phyloP scores from a whole-genome alignment of 139 green algal genomes.

The Micractinium conductrix region DNA sequence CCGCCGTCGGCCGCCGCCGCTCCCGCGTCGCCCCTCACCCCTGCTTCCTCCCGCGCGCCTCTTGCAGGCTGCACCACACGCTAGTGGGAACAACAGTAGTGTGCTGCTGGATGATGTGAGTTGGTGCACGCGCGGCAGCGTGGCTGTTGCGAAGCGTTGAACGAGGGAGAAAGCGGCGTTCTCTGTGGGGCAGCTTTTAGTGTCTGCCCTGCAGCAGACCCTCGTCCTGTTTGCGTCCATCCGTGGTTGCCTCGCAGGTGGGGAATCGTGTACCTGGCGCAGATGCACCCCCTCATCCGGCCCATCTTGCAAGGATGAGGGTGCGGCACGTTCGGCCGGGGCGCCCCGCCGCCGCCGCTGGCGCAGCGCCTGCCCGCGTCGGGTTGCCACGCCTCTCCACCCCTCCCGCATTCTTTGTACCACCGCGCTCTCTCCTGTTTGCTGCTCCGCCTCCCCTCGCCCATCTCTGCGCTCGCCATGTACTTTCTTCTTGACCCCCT shows the following conservation, averaged over 20 bases:
- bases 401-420: background rate
- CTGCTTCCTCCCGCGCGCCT: background rate
- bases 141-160: background rate
- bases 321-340: no score
- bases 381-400: background rate
- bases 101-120: slow-evolving; percentile 72
- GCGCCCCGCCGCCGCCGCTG: background rate
- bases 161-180: no score
- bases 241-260: slow-evolving; percentile 61
- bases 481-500: background rate
- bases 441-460: background rate
- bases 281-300: slow-evolving; percentile 77
- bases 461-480: background rate
- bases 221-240: background rate
- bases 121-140: background rate
- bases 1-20: background rate
- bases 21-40: background rate
- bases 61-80: slow-evolving; percentile 56
- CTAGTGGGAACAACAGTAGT: slow-evolving; percentile 55
- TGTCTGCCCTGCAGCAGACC: no score
- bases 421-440: background rate
- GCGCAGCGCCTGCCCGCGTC: background rate
- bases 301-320: slow-evolving; percentile 62
- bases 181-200: no score
- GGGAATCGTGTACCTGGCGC: slow-evolving; percentile 81